phyloP scores from a whole-genome alignment of 805 yeast species.

The Ogataea degrootiae region DNA sequence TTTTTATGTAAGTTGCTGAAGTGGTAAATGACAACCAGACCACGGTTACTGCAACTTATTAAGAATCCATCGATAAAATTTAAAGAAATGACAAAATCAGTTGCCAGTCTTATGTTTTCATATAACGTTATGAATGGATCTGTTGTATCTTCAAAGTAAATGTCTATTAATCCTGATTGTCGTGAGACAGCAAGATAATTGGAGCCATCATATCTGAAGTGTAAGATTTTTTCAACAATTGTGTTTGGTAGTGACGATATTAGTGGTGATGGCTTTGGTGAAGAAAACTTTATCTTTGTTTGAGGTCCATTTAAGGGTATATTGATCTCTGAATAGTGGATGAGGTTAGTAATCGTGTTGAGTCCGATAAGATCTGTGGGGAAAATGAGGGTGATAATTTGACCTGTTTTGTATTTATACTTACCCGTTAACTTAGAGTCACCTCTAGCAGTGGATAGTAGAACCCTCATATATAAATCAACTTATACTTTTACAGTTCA shows the following conservation, averaged over 20 bases:
- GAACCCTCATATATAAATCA: constrained; percentile 11
- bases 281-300: constrained; percentile 3
- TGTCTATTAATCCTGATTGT: constrained; percentile 17
- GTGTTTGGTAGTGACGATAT: constrained; percentile 6
- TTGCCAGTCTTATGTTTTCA: constrained; percentile 12
- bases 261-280: constrained; percentile 2
- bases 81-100: constrained; percentile 20
- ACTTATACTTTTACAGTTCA: neutral
- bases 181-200: constrained; percentile 15
- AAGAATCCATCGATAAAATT: constrained; percentile 12
- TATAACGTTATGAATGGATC: constrained; percentile 10
- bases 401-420: neutral
- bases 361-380: constrained; percentile 11
- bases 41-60: constrained; percentile 22
- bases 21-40: constrained; percentile 18
- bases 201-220: constrained; percentile 3
- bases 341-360: neutral
- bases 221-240: constrained; percentile 13
- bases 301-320: constrained; percentile 3
- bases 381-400: neutral
- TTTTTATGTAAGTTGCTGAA: constrained; percentile 6
- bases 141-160: constrained; percentile 7
- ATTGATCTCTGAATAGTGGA: constrained; percentile 6
- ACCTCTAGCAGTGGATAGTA: constrained; percentile 17
- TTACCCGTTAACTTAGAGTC: constrained; percentile 19